These are phyloP conservation scores for Pichia rugopelliculosa DNA, from an alignment of 805 yeast species.

Conservation along the genomic window DNA sequence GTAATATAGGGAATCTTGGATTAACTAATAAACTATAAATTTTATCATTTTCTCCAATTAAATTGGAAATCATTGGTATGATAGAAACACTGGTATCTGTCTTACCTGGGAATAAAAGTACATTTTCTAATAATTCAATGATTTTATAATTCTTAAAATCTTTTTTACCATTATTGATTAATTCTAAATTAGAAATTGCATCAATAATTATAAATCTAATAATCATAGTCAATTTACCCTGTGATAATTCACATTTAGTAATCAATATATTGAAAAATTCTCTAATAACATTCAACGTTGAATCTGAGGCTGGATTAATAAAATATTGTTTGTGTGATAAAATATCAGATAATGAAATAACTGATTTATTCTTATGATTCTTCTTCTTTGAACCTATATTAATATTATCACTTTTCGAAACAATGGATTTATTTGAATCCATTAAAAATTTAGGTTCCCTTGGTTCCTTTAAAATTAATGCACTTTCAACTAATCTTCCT, in stretches of 20 bases:
- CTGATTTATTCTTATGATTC: conserved; percentile 30
- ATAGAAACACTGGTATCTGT: conserved; percentile 49
- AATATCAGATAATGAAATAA: conserved; percentile 57
- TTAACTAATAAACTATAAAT: conserved; percentile 55
- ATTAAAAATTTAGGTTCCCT: conserved; percentile 19
- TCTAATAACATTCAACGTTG: conserved; percentile 31
- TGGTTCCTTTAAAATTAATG: conserved; percentile 39
- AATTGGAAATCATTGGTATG: conserved; percentile 58
- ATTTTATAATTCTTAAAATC: conserved; percentile 26
- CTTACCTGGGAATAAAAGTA: conserved; percentile 63
- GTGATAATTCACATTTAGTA: conserved; percentile 44
- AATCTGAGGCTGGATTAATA: conserved; percentile 32
- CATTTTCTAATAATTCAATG: conserved; percentile 43
- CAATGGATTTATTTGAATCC: not conserved
- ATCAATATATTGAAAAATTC: conserved; percentile 44
- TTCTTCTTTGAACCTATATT: conserved; percentile 6
- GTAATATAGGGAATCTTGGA: conserved; percentile 63
- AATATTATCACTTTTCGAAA: not conserved
- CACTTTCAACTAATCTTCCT: conserved; percentile 50
- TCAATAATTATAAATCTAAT: conserved; percentile 36
- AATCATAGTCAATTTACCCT: conserved; percentile 58
- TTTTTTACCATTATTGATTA: conserved; percentile 23
- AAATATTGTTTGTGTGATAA: conserved; percentile 60
- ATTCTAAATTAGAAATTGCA: conserved; percentile 26
- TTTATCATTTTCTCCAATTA: conserved; percentile 42